Percentiles rank a stretch among this genome's conserved stretches.
These are phyloP conservation scores for Biscogniauxia marginata DNA, from an alignment of 2,329 filamentous ascomycete genomes.

Conservation along the genomic window DNA sequence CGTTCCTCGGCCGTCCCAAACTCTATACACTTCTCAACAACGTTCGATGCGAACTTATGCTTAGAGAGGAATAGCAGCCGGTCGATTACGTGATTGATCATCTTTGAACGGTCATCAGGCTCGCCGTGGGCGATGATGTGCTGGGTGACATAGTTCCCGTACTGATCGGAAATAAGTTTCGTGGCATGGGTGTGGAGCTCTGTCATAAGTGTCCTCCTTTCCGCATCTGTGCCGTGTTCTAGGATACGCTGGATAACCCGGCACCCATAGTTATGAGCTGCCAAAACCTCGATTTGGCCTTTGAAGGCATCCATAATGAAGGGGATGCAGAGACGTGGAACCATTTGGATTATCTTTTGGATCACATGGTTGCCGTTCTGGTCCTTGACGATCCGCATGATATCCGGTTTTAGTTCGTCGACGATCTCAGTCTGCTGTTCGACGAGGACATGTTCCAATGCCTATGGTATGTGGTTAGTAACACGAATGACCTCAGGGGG, in stretches of 20 bases:
- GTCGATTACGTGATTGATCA: slow-evolving; percentile 71
- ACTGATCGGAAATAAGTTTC: slow-evolving; percentile 79
- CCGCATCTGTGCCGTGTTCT: slow-evolving; percentile 72
- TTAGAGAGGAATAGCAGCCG: slow-evolving; percentile 77
- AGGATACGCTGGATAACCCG: slow-evolving; percentile 91
- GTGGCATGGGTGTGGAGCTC: slow-evolving; percentile 75
- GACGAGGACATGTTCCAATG: slow-evolving; percentile 84
- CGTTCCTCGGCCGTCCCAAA: slow-evolving; percentile 69
- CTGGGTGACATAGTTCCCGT: slow-evolving; percentile 94
- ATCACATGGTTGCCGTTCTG: slow-evolving; percentile 96
- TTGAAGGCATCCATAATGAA: slow-evolving; percentile 83
- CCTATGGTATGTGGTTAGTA: slow-evolving; percentile 48
- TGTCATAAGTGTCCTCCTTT: slow-evolving; percentile 69
- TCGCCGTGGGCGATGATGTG: slow-evolving; percentile 82
- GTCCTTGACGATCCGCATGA: slow-evolving; percentile 77
- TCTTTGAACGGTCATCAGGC: slow-evolving; percentile 66
- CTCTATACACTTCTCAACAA: slow-evolving; percentile 89
- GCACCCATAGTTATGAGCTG: slow-evolving; percentile 82
- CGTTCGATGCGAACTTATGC: slow-evolving; percentile 96
- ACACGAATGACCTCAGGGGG: background rate
- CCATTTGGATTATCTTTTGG: slow-evolving; percentile 84
- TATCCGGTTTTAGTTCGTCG: slow-evolving; percentile 74
- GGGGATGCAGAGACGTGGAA: slow-evolving; percentile 74
- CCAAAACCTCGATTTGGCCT: slow-evolving; percentile 70
- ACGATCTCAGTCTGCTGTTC: slow-evolving; percentile 86